phyloP scores from a whole-genome alignment of 2,329 filamentous ascomycete species.

The Sporothrix schenckii region DNA sequence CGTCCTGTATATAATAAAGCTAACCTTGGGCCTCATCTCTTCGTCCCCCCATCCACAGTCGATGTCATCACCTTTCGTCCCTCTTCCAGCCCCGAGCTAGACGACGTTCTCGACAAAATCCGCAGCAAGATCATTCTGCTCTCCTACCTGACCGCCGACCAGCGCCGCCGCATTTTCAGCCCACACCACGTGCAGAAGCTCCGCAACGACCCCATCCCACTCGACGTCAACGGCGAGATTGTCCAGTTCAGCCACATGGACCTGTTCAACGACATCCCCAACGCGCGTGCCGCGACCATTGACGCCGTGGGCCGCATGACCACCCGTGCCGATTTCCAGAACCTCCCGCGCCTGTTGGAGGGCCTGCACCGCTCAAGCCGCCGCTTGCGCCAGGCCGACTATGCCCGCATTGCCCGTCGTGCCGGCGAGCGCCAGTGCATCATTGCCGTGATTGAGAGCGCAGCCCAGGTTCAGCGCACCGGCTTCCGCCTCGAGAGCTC shows the following conservation, averaged over 20 bases:
- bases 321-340: slow-evolving; percentile 54
- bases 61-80: slow-evolving; percentile 52
- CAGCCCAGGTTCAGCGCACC: slow-evolving; percentile 52
- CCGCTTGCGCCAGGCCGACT: slow-evolving; percentile 43
- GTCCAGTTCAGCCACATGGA: slow-evolving; percentile 56
- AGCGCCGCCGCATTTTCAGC: slow-evolving; percentile 59
- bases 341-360: slow-evolving; percentile 56
- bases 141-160: slow-evolving; percentile 56
- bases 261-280: slow-evolving; percentile 48
- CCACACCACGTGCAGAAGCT: slow-evolving; percentile 53
- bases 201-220: slow-evolving; percentile 57
- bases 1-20: slow-evolving; percentile 16
- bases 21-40: slow-evolving; percentile 19
- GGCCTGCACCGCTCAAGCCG: slow-evolving; percentile 51
- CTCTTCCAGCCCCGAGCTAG: slow-evolving; percentile 58
- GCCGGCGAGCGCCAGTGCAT: slow-evolving; percentile 49
- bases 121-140: slow-evolving; percentile 65
- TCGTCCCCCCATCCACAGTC: slow-evolving; percentile 17
- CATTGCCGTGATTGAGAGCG: slow-evolving; percentile 54
- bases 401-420: slow-evolving; percentile 48
- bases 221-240: slow-evolving; percentile 61
- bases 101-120: slow-evolving; percentile 55
- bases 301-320: slow-evolving; percentile 52
- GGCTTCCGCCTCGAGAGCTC: slow-evolving; percentile 49
- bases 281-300: slow-evolving; percentile 46